Percentiles rank a stretch among this genome's conserved stretches.
Evolutionary conservation across 2,329 filamentous ascomycete species (phyloP).

Genomic region (Pestalotiopsis sp.): DNA sequence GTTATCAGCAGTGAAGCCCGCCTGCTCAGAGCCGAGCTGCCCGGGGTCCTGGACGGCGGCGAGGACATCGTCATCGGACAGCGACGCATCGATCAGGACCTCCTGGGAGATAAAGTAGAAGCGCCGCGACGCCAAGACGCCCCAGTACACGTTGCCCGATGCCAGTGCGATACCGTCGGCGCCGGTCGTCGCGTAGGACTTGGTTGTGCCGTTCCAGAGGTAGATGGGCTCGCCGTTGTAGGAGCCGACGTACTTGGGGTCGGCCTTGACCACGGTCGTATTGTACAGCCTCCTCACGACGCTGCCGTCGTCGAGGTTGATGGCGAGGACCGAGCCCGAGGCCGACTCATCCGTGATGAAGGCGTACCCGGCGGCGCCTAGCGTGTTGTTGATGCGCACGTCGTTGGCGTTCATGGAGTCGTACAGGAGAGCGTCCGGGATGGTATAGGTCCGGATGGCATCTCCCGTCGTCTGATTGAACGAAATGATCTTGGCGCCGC

Average conservation of each 20-base stretch:
- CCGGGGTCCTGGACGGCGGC: constrained; percentile 39
- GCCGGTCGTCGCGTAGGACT: constrained; percentile 30
- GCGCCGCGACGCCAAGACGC: constrained; percentile 40
- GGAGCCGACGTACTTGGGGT: constrained; percentile 39
- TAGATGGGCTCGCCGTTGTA: constrained; percentile 37
- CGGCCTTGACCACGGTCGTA: constrained; percentile 38
- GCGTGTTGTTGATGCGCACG: constrained; percentile 43
- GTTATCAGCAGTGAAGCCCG: constrained; percentile 44
- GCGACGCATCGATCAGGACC: constrained; percentile 30
- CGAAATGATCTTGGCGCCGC: constrained; percentile 44
- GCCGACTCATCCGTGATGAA: constrained; percentile 43
- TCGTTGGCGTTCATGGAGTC: constrained; percentile 43
- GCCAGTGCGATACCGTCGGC: constrained; percentile 41
- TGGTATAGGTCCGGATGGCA: constrained; percentile 37
- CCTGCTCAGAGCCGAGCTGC: constrained; percentile 41
- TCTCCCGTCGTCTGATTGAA: constrained; percentile 36
- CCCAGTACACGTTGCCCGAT: constrained; percentile 44
- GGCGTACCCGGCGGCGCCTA: constrained; percentile 39
- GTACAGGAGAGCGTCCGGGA: constrained; percentile 35
- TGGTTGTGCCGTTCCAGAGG: constrained; percentile 37
- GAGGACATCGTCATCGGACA: constrained; percentile 36
- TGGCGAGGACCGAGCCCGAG: constrained; percentile 38
- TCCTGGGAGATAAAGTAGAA: constrained; percentile 43
- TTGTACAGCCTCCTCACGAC: constrained; percentile 39
- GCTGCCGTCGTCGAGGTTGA: constrained; percentile 38